Evolutionary conservation across 2,329 filamentous ascomycete species (phyloP), one percentile per base, ranked within the genome.

Genomic region (Scedosporium aurantiacum): DNA sequence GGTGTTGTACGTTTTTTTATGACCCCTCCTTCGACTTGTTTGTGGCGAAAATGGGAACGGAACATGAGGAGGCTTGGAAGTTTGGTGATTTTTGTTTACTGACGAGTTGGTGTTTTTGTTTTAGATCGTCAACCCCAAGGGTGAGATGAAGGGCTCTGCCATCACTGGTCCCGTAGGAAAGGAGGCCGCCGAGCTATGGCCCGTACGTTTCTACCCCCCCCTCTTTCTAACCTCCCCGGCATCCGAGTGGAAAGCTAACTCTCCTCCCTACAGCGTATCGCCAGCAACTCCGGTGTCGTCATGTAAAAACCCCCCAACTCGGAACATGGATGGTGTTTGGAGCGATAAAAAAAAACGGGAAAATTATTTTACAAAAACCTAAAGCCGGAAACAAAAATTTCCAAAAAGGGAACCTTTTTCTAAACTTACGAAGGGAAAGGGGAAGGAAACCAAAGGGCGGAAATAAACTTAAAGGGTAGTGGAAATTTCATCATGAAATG

Each of bases 141-240:
- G 94, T 82, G 94, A 99, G 84, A 99, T 99, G 94, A 99, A 99
- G 89, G 94, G 94, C 76, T 97, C 91, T 68, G 94, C 94, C 78
- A 99, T 99, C 78, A 99, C 94, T 72, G 94, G 94, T 72, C 94
- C 94, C 72, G 93, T 99, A 76, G 94, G 93, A 79, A 99, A 99
- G 89, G 94, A 99, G 84, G 94, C 94, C 77, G 94, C 94, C 78
- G 94, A 99, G 84, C 86, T 99, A 74, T 99, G 94, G 94, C 94
- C 94, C 77, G 90, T 93, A 84, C 81, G 89, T 85, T 65, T 2
- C 23, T 18, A 2, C 40, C 27, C 23, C 6, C 21, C 28, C 21
- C 25, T 37, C 43, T 1, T 41, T 16, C 6, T 27, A 12, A 16
- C 8, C 4, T 5, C 8, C 2, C 47, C 5, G 16, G 16, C 32